Evolutionary conservation across 1,284 basidiomycete genomes (phyloP), one percentile per base, ranked within the genome.

Genomic region (Microbotryum lychnidis-dioicae): DNA sequence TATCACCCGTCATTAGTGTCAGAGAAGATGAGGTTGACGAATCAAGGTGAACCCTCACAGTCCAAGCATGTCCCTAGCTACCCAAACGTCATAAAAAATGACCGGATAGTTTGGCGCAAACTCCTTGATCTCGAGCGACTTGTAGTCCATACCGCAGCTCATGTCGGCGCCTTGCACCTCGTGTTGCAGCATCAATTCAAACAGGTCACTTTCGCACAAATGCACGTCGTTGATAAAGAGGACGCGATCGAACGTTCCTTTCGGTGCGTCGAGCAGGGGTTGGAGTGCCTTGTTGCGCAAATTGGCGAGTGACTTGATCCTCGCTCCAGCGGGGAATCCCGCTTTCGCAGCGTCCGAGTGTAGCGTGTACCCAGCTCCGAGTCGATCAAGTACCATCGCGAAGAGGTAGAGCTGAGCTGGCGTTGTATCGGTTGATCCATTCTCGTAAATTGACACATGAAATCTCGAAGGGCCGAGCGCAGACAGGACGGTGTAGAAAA

Each of bases 181-280:
- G 64, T 78, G 75, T 69, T 78, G 75, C 53, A 77, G 73, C 58
- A 78, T 66, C 52, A 78, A 65, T 65, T 79, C 78, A 52, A 78
- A 69, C 49, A 76, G 70, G 60, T 79, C 77, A 21, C 71, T 65
- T 8, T 76, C 74, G 54, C 74, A 75, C 55, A 76, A 70, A 55
- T 76, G 75, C 21, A 78, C 76, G 65, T 78, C 78, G 71, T 78
- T 78, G 70, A 78, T 72, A 68, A 73, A 78, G 1, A 79, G 54
- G 25, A 78, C 69, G 6, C 72, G 71, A 60, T 78, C 77, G 20
- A 75, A 76, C 6, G 71, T 59, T 9, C 72, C 64, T 33, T 60
- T 51, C 14, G 73, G 71, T 16, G 63, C 47, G 46, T 73, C 71
- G 66, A 72, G 76, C 46, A 78, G 69, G 6, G 76, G 76, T 55